A percentile compares a stretch with the other conserved stretches of the same genome.
Conservation (phyloP, 2,329 filamentous ascomycete species). For the Pestalotiopsis sp. region DNA sequence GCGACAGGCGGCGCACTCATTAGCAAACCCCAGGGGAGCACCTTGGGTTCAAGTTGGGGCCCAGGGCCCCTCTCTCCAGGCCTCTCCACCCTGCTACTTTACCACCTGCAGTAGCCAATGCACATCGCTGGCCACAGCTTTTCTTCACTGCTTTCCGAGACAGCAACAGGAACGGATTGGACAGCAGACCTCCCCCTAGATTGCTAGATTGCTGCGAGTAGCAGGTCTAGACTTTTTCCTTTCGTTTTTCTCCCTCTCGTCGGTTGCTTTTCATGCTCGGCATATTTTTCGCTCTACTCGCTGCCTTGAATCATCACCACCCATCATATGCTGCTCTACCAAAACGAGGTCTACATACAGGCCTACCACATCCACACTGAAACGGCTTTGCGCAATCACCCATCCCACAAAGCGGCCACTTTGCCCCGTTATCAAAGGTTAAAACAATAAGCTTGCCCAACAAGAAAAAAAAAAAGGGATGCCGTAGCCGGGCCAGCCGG, state of each 20-base stretch:
- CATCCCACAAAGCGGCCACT: background rate
- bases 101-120: background rate
- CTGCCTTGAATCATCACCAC: background rate
- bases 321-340: background rate
- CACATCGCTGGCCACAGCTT: background rate
- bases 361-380: background rate
- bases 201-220: background rate
- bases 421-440: background rate
- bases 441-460: background rate
- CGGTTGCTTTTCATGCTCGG: background rate
- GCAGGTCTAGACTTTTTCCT: background rate
- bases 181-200: background rate
- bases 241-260: background rate
- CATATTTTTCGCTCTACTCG: background rate
- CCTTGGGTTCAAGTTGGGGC: background rate
- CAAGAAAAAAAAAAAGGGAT: background rate
- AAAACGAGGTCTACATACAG: background rate
- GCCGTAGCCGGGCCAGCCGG: background rate
- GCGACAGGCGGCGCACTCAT: background rate
- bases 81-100: background rate
- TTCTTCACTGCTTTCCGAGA: background rate
- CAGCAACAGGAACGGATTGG: background rate
- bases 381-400: background rate
- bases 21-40: background rate
- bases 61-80: too few species aligned